Percentiles rank a stretch among this genome's conserved stretches.
These are phyloP conservation scores for Hypericum perforatum DNA, from an alignment of 345 rosid genomes.

Conservation along the genomic window DNA sequence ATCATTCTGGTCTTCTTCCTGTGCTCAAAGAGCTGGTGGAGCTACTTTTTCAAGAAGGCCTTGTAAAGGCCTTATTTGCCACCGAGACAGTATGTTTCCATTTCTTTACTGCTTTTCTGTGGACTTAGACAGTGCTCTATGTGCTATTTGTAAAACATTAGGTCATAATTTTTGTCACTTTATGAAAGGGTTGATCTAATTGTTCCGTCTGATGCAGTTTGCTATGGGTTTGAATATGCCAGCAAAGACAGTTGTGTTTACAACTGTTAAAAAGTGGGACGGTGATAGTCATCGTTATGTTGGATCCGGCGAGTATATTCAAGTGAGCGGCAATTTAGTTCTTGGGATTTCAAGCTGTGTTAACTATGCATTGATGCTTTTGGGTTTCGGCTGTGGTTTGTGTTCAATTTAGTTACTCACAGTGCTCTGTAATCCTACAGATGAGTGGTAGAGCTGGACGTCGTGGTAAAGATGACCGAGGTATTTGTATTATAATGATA, in stretches of 20 bases:
- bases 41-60: slow-evolving; percentile 99
- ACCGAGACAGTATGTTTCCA: slow-evolving; percentile 78
- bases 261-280: slow-evolving; percentile 95
- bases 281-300: slow-evolving; percentile 93
- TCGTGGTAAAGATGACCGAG: slow-evolving; percentile 96
- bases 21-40: slow-evolving; percentile 96
- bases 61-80: slow-evolving; percentile 94
- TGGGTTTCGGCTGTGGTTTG: background rate
- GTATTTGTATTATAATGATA: slow-evolving; percentile 92
- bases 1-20: slow-evolving; percentile 99
- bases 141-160: too few relatives aligned
- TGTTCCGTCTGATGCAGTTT: slow-evolving; percentile 43
- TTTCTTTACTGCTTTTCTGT: slow-evolving; percentile 9
- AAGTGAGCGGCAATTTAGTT: slow-evolving; percentile 46
- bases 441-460: slow-evolving; percentile 99
- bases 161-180: too few relatives aligned
- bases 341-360: background rate
- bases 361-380: background rate
- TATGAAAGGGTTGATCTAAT: too few relatives aligned
- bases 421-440: slow-evolving; percentile 33
- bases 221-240: slow-evolving; percentile 99
- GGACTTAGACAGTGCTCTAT: background rate
- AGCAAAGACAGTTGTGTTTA: slow-evolving; percentile 94
- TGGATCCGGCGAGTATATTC: slow-evolving; percentile 96
- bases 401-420: slow-evolving; percentile 1